phyloP scores from a whole-genome alignment of 2,329 filamentous ascomycete genomes.

The Hypoxylon sp. region DNA sequence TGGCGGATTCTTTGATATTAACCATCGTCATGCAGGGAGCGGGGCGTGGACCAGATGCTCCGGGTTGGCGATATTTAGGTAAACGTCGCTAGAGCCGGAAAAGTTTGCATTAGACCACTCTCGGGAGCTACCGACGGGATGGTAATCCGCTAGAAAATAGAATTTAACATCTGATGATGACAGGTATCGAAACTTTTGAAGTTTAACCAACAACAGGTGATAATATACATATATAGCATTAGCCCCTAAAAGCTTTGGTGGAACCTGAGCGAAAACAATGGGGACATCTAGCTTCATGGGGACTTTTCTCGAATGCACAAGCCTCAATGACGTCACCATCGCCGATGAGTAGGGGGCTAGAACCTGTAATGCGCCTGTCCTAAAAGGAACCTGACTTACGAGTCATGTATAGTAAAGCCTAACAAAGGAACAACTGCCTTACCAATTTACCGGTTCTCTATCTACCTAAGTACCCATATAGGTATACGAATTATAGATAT shows the following conservation, averaged over 20 bases:
- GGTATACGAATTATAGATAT: no score
- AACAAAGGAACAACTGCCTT: not conserved
- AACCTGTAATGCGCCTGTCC: not conserved
- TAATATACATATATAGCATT: not conserved
- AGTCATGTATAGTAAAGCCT: not conserved
- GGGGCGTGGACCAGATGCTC: conserved; percentile 38
- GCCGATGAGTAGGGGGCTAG: not conserved
- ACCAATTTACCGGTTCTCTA: not conserved
- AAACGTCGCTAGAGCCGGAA: not conserved
- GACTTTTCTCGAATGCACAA: conserved; percentile 22
- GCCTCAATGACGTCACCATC: conserved; percentile 37
- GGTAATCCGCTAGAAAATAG: not conserved
- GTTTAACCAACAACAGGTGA: not conserved
- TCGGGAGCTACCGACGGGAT: conserved; percentile 33
- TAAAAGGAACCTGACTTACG: not conserved
- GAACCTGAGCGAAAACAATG: conserved; percentile 5
- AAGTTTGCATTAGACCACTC: conserved; percentile 17
- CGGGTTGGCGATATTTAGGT: conserved; percentile 26
- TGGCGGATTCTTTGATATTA: no score
- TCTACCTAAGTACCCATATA: no score
- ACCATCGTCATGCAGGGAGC: no score
- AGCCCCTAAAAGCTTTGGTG: not conserved
- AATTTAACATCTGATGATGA: conserved; percentile 22
- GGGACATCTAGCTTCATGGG: conserved; percentile 5
- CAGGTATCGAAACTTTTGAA: conserved; percentile 1